These are phyloP conservation scores for Trichoderma pleuroti DNA, from an alignment of 2,329 filamentous ascomycete species.

Conservation along the genomic window DNA sequence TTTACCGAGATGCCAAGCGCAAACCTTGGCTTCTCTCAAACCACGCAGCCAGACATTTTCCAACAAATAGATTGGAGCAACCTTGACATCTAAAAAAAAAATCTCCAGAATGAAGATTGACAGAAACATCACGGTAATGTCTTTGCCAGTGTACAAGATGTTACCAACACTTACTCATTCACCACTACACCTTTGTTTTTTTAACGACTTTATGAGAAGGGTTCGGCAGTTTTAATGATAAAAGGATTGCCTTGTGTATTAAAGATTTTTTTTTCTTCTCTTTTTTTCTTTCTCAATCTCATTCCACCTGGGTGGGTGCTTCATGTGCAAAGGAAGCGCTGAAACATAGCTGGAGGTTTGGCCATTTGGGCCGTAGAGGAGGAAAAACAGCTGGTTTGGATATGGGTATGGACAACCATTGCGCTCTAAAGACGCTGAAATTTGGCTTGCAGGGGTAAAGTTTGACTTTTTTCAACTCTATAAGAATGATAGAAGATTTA, in stretches of 20 bases:
- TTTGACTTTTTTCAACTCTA: conserved; percentile 9
- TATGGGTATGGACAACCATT: neutral
- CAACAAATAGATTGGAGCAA: conserved; percentile 42
- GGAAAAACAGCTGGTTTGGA: conserved; percentile 1
- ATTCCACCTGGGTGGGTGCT: neutral
- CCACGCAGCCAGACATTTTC: conserved; percentile 50
- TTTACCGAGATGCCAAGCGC: conserved; percentile 52
- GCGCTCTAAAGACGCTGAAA: neutral
- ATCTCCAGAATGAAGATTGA: conserved; percentile 23
- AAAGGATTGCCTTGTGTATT: conserved; percentile 16
- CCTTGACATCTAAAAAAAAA: conserved; percentile 30
- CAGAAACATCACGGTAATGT: neutral
- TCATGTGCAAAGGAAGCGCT: neutral
- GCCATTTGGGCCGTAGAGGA: neutral
- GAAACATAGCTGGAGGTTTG: neutral
- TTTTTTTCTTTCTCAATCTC: neutral
- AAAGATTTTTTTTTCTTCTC: conserved; percentile 2
- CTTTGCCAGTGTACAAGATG: neutral
- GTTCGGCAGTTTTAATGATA: conserved; percentile 10
- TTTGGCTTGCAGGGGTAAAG: conserved; percentile 4
- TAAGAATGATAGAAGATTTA: conserved; percentile 17
- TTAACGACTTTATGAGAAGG: conserved; percentile 19
- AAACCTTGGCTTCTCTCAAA: conserved; percentile 50
- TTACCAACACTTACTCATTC: neutral
- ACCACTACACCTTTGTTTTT: conserved; percentile 2